These are phyloP conservation scores for Fragaria vesca DNA, from an alignment of 306 rosid species.

Conservation along the genomic window DNA sequence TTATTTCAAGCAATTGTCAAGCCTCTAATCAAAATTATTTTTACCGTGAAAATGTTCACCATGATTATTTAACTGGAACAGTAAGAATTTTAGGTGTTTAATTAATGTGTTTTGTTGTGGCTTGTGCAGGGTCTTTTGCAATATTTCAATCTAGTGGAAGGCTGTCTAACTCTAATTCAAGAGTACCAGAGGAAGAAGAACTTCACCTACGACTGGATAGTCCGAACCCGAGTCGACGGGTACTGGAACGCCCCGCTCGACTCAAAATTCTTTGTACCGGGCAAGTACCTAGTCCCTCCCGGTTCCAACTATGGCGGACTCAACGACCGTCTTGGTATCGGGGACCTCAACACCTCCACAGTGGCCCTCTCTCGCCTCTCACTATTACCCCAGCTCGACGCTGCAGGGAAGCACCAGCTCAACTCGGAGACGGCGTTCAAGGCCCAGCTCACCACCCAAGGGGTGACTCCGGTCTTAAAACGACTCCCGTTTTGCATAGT, in stretches of 20 bases:
- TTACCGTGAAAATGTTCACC: not conserved
- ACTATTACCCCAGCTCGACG: constrained; percentile 56
- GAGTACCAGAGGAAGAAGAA: constrained; percentile 45
- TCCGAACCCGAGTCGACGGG: constrained; percentile 89
- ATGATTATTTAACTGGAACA: not conserved
- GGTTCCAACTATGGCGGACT: constrained; percentile 82
- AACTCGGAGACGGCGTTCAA: constrained; percentile 84
- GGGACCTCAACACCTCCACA: constrained; percentile 63
- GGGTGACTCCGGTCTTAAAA: constrained; percentile 28
- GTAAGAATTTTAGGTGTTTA: not conserved
- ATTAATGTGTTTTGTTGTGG: not conserved
- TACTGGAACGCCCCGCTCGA: constrained; percentile 78
- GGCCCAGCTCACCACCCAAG: constrained; percentile 59
- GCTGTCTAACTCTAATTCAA: constrained; percentile 61
- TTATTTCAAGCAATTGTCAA: not conserved
- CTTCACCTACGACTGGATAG: constrained; percentile 76
- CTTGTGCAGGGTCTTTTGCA: constrained; percentile 71
- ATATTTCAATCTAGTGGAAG: constrained; percentile 81
- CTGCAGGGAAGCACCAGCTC: constrained; percentile 45
- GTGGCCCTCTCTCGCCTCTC: constrained; percentile 73
- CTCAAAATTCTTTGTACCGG: constrained; percentile 48
- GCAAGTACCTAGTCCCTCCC: constrained; percentile 64
- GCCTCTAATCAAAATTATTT: not conserved
- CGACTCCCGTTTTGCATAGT: constrained; percentile 77
- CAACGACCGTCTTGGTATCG: constrained; percentile 81